A percentile compares a stretch with the other conserved stretches of the same genome.
phyloP scores from a whole-genome alignment of 345 rosid genomes.

The Psidium friedrichsthalianum region DNA sequence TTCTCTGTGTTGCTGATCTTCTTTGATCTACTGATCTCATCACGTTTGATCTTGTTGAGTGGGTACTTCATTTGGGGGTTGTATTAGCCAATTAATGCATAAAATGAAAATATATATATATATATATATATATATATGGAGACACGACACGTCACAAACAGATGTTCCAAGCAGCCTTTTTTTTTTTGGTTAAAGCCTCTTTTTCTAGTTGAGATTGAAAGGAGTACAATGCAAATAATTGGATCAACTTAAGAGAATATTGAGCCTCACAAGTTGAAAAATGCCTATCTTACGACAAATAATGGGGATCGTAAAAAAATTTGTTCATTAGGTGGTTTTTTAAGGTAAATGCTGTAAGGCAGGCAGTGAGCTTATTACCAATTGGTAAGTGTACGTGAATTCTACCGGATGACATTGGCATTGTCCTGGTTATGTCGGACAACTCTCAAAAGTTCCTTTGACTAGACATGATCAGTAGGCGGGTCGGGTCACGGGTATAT shows the following conservation, averaged over 20 bases:
- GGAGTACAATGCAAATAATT: background rate
- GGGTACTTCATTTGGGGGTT: background rate
- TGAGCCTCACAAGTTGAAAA: background rate
- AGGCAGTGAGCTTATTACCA: background rate
- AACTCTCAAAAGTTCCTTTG: background rate
- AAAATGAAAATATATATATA: too few relatives aligned
- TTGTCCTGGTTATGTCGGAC: background rate
- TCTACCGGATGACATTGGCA: background rate
- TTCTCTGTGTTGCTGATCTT: background rate
- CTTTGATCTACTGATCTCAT: background rate
- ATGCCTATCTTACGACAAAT: background rate
- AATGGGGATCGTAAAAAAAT: background rate
- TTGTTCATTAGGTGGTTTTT: background rate
- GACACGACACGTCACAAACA: background rate
- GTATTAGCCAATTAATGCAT: background rate
- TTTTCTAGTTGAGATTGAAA: background rate
- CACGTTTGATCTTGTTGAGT: background rate
- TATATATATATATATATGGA: too few relatives aligned
- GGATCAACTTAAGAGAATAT: background rate
- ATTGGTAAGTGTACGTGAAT: background rate
- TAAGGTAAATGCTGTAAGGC: background rate
- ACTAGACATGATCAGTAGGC: background rate
- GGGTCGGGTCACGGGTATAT: background rate
- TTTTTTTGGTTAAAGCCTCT: background rate
- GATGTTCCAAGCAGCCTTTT: background rate